Evolutionary conservation across 768 basidiomycete species (phyloP).

Genomic region (Phaeotremella skinneri): DNA sequence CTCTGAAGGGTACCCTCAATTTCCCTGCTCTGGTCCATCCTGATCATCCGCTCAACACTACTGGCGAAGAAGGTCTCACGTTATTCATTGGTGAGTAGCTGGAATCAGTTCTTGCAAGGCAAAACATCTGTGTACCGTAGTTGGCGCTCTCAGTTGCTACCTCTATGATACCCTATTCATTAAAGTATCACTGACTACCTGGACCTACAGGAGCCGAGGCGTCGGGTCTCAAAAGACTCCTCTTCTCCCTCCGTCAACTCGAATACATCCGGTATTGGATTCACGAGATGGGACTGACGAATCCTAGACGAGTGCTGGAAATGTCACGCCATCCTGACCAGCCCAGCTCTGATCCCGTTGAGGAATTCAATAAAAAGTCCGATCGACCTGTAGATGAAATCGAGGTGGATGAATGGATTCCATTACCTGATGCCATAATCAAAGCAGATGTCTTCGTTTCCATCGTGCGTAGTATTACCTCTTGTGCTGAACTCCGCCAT

Average conservation of each 20-base stretch:
- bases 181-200: neutral
- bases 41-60: slow-evolving; percentile 34
- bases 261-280: slow-evolving; percentile 48
- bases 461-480: slow-evolving; percentile 19
- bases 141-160: no score
- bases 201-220: neutral
- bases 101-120: no score
- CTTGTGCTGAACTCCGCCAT: no score
- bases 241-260: slow-evolving; percentile 44
- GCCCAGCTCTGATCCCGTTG: neutral
- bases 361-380: neutral
- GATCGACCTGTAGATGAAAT: slow-evolving; percentile 7
- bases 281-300: slow-evolving; percentile 33
- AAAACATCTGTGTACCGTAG: no score
- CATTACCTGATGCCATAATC: slow-evolving; percentile 15
- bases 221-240: slow-evolving; percentile 16
- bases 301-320: slow-evolving; percentile 18
- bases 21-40: slow-evolving; percentile 21
- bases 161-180: neutral
- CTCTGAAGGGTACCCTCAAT: slow-evolving; percentile 33
- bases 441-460: slow-evolving; percentile 1
- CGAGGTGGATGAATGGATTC: slow-evolving; percentile 27
- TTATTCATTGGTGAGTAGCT: slow-evolving; percentile 37
- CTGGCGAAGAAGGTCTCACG: slow-evolving; percentile 24
- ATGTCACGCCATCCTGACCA: neutral